These are phyloP conservation scores for Lentinula sp. DNA, from an alignment of 768 basidiomycete genomes.

Conservation along the genomic window DNA sequence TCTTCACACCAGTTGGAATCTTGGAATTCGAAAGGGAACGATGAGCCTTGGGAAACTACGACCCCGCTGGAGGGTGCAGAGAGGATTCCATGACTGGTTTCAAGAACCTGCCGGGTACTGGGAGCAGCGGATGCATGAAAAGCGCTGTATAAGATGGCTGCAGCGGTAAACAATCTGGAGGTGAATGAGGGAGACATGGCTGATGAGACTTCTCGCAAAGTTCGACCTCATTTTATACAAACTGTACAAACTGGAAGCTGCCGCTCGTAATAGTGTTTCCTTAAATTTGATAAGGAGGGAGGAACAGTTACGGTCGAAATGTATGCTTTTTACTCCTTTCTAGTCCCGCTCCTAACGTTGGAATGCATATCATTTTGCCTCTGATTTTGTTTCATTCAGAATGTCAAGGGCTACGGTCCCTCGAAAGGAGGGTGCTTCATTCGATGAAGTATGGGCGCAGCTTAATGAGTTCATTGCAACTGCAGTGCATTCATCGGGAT, in stretches of 20 bases:
- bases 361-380: too few species aligned
- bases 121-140: constrained; percentile 6
- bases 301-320: too few species aligned
- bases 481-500: too few species aligned
- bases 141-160: not conserved
- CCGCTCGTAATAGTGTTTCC: too few species aligned
- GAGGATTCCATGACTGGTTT: constrained; percentile 11
- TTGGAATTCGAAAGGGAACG: constrained; percentile 13
- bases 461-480: too few species aligned
- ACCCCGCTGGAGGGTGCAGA: constrained; percentile 3
- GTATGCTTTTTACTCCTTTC: too few species aligned
- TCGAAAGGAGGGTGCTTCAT: too few species aligned
- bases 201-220: not conserved
- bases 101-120: constrained; percentile 2
- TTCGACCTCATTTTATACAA: not conserved
- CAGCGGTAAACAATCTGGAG: not conserved
- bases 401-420: too few species aligned
- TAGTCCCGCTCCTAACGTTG: too few species aligned
- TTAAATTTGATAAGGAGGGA: too few species aligned
- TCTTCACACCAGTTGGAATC: constrained; percentile 18
- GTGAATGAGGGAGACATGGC: not conserved
- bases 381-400: too few species aligned
- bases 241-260: not conserved
- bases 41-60: not conserved
- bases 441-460: too few species aligned